Evolutionary conservation across 768 basidiomycete species (phyloP), one percentile per base, ranked within the genome.

Genomic region (Boletus rex-veris): DNA sequence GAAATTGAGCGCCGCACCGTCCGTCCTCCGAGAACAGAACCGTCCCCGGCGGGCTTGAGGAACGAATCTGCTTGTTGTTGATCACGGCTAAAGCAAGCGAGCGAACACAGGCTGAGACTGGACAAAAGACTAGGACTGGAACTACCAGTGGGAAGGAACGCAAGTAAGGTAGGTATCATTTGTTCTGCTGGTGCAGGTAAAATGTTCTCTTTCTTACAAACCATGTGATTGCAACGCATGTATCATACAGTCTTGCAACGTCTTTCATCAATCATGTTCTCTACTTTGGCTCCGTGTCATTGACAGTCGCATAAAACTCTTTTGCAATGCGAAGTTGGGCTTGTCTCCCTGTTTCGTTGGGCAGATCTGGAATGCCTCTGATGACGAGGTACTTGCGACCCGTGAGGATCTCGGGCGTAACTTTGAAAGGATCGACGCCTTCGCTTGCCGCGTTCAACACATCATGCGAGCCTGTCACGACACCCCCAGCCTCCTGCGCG

Each of bases 241-340:
- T 40, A 41, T 41, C 39, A 2, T 50, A 50, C 44, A 45, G 31
- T 30, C 10, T 24, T 15, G 3, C 19, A 30, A n/a, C 26, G n/a
- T 26, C 21, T 36, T n/a, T 19, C 4, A 7, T n/a, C 37, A 8
- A 38, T 39, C 30, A 5, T 39, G 15, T 14, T 6, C n/a, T 45
- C 38, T 52, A 85, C 59, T 79, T 77, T 7, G 82, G 74, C 5
- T 83, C 80, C 48, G 81, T 78, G 57, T 95, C 90, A 52, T 84
- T 80, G 5, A 92, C 87, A 5, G 81, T 84, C n/a, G 81, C 81
- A 63, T 93, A 96, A 67, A 95, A 92, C 65, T 95, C 93, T 61
- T 77, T 79, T 44, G 92, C 85, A 42, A 97, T 81, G 48, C 90
- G 77, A 61, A 84, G 81, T 68, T 97, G 94, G 0, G 85, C 85